Conservation (phyloP, 352 stramenopile genomes). For the Pythium apleroticum region DNA sequence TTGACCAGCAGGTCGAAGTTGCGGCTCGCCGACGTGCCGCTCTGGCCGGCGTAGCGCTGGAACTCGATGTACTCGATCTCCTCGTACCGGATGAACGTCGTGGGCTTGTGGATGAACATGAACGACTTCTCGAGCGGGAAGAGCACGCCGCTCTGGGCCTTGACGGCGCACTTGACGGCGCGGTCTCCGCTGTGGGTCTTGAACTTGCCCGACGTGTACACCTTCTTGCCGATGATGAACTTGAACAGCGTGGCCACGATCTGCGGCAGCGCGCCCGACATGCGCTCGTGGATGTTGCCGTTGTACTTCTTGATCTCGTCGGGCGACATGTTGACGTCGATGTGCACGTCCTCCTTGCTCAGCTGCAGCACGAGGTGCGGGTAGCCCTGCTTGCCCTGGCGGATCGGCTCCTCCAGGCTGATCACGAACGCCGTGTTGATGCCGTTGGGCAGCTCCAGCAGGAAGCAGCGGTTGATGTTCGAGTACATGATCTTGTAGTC, state of each 20-base stretch:
- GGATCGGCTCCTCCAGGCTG: constrained; percentile 97
- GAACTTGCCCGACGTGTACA: constrained; percentile 94
- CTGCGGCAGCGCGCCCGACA: constrained; percentile 96
- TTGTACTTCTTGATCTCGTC: constrained; percentile 98
- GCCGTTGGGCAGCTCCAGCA: constrained; percentile 97
- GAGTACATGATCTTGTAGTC: constrained; percentile 99
- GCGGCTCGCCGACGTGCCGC: constrained; percentile 79
- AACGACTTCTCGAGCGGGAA: constrained; percentile 99
- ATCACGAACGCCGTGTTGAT: constrained; percentile 99
- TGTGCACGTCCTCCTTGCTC: constrained; percentile 82
- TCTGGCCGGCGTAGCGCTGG: constrained; percentile 94
- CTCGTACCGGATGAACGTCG: constrained; percentile 98
- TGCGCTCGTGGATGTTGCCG: constrained; percentile 94
- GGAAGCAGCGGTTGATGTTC: constrained; percentile 98
- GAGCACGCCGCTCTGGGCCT: constrained; percentile 95
- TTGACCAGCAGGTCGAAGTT: constrained; percentile 97
- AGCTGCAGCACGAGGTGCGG: constrained; percentile 98
- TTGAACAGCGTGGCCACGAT: constrained; percentile 99
- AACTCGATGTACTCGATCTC: constrained; percentile 99
- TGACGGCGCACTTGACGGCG: constrained; percentile 90
- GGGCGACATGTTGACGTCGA: constrained; percentile 94
- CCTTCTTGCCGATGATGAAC: constrained; percentile 95
- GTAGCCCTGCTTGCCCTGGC: constrained; percentile 98
- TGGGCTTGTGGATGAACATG: constrained; percentile 99
- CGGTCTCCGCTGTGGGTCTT: constrained; percentile 86